Evolutionary conservation across 1,139 yeast species (phyloP), one percentile per base, ranked within the genome.

Genomic region (Nakaseomyces delphensis): DNA sequence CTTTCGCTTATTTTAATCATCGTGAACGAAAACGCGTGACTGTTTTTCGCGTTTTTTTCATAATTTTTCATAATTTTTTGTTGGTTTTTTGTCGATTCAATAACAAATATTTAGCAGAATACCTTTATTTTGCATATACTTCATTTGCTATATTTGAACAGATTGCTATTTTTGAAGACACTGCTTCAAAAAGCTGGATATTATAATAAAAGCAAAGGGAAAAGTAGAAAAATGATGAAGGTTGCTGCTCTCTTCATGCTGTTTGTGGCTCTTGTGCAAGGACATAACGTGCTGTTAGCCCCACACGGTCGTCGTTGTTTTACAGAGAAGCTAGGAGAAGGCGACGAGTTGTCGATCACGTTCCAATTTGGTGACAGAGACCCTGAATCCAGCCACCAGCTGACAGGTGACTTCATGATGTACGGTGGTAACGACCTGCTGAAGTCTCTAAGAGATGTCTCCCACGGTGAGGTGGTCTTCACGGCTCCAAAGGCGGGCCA

Each of bases 291-390:
- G 37, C 70, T 84, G 49, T 69, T 87, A 45, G 84, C 89, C n/a
- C 79, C 96, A 20, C 73, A 81, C 57, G 93, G 95, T 27, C 82
- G 81, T 59, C 83, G 83, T 62, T 91, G 98, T 66, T 91, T 86
- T 66, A 85, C 74, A 58, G 98, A 91, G 63, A 73, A 73, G 45
- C 73, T 91, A 67, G 83, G 79, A 61, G 72, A 72, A 54, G 84
- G 85, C 53, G 98, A 91, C 66, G 89, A 84, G 64, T 70, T 91
- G 56, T 84, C 95, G 19, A 80, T 91, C 48, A 75, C 87, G 42
- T 91, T 83, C 75, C 98, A 91, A 68, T 94, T 85, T 39, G 97
- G 97, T 49, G 86, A 91, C 57, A 77, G 96, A 65, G 82, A 85
- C 59, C 83, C 89, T 38, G 71, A 72, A 51, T 77, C 89, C 43